Evolutionary conservation across 768 basidiomycete species (phyloP), one percentile per base, ranked within the genome.

Genomic region (Lactarius sp.): DNA sequence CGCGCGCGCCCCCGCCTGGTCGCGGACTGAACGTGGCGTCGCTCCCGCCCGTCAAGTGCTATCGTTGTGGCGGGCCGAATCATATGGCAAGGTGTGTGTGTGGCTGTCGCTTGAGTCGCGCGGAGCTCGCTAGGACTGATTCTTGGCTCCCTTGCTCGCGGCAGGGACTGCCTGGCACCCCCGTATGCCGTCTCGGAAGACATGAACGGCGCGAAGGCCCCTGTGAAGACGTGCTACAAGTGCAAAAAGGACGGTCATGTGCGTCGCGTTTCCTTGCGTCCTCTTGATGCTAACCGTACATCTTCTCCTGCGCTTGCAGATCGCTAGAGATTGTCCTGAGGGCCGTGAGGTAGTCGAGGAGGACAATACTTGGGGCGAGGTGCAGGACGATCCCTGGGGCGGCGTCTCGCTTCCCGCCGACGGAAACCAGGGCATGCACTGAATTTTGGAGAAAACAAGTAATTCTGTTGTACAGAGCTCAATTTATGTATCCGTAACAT

Each of bases 211-310:
- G 20, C 56, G 49, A 74, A 76, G 60, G 83, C 79, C 73, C 89
- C 84, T 76, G 83, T 72, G 66, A 93, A 88, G 78, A 90, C 88
- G 56, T 94, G 92, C 73, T 94, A 90, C 77, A 92, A 90, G 71
- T 94, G 92, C 70, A 87, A 90, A 71, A 84, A 86, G 73, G 88
- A 90, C 73, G 92, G 92, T 67, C 91, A 94, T 78, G 91, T 93
- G 72, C 74, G 89, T 78, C 57, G n/a, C n/a, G n/a, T 56, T 31
- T 12, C n/a, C 46, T 16, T 8, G 10, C 7, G 27, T 3, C 18
- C 4, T 33, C 0, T 27, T 12, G 7, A 6, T 6, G 8, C 20
- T 61, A 31, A 46, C 42, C 5, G 9, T 12, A 18, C 4, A 10
- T 13, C 14, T 16, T n/a, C 3, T 6, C 5, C 12, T 18, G 14